Conservation (phyloP, 768 basidiomycete genomes). For the Trametes punicea region DNA sequence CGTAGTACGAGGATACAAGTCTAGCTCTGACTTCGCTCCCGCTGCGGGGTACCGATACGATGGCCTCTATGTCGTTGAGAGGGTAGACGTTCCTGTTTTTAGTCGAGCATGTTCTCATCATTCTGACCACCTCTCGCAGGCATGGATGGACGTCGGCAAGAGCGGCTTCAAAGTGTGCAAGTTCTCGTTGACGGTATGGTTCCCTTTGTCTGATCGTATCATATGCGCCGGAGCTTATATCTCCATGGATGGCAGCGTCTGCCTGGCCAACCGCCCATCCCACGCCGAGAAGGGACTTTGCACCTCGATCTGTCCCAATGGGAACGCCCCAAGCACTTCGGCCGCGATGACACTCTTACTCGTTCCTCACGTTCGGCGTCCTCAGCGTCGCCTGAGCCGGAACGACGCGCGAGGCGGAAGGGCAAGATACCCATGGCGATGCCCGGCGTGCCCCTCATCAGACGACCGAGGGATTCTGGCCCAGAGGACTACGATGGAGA, state of each 20-base stretch:
- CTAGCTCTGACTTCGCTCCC: conserved; percentile 19
- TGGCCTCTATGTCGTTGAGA: conserved; percentile 18
- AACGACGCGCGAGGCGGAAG: not conserved
- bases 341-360: not conserved
- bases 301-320: not conserved
- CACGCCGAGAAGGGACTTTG: conserved; percentile 1
- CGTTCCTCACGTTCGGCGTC: not conserved
- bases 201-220: too few relatives aligned
- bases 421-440: not conserved
- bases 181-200: conserved; percentile 13
- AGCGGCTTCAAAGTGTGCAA: conserved; percentile 21
- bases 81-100: not conserved
- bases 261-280: conserved; percentile 11
- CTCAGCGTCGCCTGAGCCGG: not conserved
- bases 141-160: conserved; percentile 20
- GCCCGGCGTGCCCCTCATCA: not conserved
- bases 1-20: conserved; percentile 17
- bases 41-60: conserved; percentile 22
- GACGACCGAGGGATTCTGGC: not conserved
- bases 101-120: not conserved
- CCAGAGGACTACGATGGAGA: not conserved
- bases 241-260: not conserved
- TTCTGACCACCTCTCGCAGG: not conserved
- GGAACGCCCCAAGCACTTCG: conserved; percentile 4
- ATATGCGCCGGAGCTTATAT: not conserved